Percentiles rank a stretch among this genome's conserved stretches.
These are phyloP conservation scores for Podospora fimiseda DNA, from an alignment of 495 filamentous ascomycete species.

Conservation along the genomic window DNA sequence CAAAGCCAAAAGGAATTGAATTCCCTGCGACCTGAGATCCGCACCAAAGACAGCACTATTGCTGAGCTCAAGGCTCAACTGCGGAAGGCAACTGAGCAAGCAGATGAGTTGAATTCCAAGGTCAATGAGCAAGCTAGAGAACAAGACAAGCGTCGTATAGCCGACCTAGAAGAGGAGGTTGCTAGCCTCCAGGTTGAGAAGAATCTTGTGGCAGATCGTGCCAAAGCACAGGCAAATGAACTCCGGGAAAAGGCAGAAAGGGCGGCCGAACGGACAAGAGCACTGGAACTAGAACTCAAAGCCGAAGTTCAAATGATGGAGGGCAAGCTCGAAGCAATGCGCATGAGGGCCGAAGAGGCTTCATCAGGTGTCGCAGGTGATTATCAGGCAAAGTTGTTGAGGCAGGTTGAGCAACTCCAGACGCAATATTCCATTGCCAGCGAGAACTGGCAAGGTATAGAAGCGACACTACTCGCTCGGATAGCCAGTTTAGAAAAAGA, in stretches of 20 bases:
- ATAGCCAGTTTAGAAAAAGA: constrained; percentile 78
- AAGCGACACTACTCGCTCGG: constrained; percentile 70
- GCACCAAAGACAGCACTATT: constrained; percentile 59
- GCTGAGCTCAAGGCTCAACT: constrained; percentile 65
- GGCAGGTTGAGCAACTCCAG: constrained; percentile 93
- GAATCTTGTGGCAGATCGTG: constrained; percentile 61
- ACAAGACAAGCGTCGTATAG: constrained; percentile 56
- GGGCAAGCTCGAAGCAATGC: constrained; percentile 82
- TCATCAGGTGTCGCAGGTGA: constrained; percentile 76
- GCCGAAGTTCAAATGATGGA: constrained; percentile 79
- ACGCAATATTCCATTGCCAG: constrained; percentile 91
- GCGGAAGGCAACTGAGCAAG: constrained; percentile 58
- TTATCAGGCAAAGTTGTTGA: constrained; percentile 79
- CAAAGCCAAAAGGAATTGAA: constrained; percentile 67
- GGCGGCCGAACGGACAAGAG: constrained; percentile 63
- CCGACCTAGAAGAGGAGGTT: constrained; percentile 68
- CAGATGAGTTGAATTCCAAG: constrained; percentile 59
- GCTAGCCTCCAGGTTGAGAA: constrained; percentile 69
- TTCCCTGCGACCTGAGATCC: constrained; percentile 55
- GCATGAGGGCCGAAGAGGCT: constrained; percentile 80
- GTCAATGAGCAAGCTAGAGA: constrained; percentile 61
- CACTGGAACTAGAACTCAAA: constrained; percentile 72
- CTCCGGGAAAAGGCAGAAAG: constrained; percentile 66
- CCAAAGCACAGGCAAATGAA: constrained; percentile 61
- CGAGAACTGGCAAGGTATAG: constrained; percentile 96